A percentile compares a stretch with the other conserved stretches of the same genome.
These are phyloP conservation scores for Mortierella sp. DNA, from an alignment of 371 early-diverging fungal genomes.

Conservation along the genomic window DNA sequence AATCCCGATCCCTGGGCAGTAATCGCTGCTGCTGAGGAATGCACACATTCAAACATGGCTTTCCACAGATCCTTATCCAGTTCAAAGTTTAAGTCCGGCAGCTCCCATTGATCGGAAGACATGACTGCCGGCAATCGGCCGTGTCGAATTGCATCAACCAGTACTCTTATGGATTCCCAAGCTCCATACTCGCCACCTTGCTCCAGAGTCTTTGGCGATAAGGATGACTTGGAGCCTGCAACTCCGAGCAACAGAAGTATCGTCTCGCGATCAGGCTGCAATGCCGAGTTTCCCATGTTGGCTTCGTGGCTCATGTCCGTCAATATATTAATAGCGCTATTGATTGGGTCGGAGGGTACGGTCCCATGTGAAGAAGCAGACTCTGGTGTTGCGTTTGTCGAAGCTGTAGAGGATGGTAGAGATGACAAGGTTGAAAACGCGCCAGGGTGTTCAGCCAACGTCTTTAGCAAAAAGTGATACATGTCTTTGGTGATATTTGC, in stretches of 20 bases:
- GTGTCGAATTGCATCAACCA: slow-evolving; percentile 52
- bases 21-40: slow-evolving; percentile 11
- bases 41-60: slow-evolving; percentile 39
- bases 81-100: slow-evolving; percentile 35
- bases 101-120: slow-evolving; percentile 52
- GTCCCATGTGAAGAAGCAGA: background rate
- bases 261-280: slow-evolving; percentile 48
- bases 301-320: slow-evolving; percentile 51
- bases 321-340: slow-evolving; percentile 41
- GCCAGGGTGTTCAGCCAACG: slow-evolving; percentile 25
- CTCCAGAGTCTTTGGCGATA: background rate
- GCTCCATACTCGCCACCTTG: slow-evolving; percentile 8
- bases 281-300: slow-evolving; percentile 23
- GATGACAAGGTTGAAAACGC: slow-evolving; percentile 26
- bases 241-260: slow-evolving; percentile 35
- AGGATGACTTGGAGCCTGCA: slow-evolving; percentile 12
- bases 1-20: background rate
- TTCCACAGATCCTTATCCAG: slow-evolving; percentile 45
- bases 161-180: slow-evolving; percentile 25
- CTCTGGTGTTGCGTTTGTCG: background rate
- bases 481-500: slow-evolving; percentile 23
- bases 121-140: slow-evolving; percentile 44
- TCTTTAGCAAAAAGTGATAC: slow-evolving; percentile 39
- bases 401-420: background rate
- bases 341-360: slow-evolving; percentile 21